Percentiles rank a stretch among this genome's conserved stretches.
Conservation (phyloP, 2,329 filamentous ascomycete genomes). For the Aspergillus sp. region DNA sequence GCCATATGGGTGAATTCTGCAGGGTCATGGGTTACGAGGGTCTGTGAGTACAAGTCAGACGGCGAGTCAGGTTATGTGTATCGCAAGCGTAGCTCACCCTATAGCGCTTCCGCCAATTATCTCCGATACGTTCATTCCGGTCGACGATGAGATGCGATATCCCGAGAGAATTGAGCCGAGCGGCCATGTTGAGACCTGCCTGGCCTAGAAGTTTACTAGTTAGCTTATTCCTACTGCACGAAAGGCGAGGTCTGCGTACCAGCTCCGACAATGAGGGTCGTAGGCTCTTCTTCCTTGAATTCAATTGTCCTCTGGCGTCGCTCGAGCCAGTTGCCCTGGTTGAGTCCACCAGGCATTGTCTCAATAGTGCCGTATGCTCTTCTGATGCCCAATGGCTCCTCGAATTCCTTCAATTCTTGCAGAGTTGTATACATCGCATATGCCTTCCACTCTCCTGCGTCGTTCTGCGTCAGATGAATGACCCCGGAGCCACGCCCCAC, state of each 20-base stretch:
- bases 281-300: conserved; percentile 40
- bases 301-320: conserved; percentile 33
- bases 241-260: conserved; percentile 25
- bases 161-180: conserved; percentile 44
- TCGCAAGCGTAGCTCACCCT: conserved; percentile 26
- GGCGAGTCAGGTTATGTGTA: not conserved
- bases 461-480: conserved; percentile 36
- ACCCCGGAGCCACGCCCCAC: conserved; percentile 40
- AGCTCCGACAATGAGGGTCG: conserved; percentile 45
- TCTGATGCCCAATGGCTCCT: conserved; percentile 36
- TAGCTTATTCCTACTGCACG: not conserved
- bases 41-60: conserved; percentile 21
- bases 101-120: conserved; percentile 56
- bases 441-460: conserved; percentile 37
- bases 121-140: conserved; percentile 48
- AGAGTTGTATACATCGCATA: conserved; percentile 43
- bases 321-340: conserved; percentile 41
- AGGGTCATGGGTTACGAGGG: conserved; percentile 44
- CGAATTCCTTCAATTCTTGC: conserved; percentile 37
- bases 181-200: conserved; percentile 45
- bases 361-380: conserved; percentile 39
- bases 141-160: conserved; percentile 49
- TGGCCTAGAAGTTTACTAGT: conserved; percentile 34
- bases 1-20: conserved; percentile 43
- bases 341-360: conserved; percentile 34